phyloP scores from a whole-genome alignment of 305 asterid species.

The Fraxinus baroniana region DNA sequence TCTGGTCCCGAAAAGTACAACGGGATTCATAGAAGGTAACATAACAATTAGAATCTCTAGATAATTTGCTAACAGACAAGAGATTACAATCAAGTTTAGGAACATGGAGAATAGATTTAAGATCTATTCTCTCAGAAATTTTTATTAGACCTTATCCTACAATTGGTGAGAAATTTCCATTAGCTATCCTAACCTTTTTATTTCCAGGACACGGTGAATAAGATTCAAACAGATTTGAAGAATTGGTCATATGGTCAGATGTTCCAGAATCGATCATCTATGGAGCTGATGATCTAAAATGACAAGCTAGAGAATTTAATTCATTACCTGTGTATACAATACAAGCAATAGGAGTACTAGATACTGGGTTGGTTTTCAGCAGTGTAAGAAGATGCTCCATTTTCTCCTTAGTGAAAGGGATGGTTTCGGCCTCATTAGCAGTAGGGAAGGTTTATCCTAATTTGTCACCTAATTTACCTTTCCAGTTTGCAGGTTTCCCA shows the following conservation, averaged over 20 bases:
- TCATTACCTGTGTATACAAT: neutral
- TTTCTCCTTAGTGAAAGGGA: neutral
- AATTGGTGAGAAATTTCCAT: neutral
- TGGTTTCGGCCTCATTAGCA: neutral
- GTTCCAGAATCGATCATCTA: slow-evolving; percentile 16
- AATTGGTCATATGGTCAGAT: neutral
- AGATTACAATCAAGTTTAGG: neutral
- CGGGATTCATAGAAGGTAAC: slow-evolving; percentile 2
- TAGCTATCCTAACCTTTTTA: neutral
- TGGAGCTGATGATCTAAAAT: neutral
- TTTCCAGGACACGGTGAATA: neutral
- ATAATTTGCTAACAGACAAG: neutral
- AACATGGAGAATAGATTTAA: neutral
- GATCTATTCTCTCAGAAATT: neutral
- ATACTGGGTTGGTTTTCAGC: neutral
- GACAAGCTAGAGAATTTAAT: neutral
- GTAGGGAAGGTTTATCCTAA: no score
- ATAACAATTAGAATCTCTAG: slow-evolving; percentile 6
- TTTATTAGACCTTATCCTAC: neutral
- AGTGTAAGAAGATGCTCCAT: neutral
- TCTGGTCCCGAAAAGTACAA: neutral
- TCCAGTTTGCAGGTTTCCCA: neutral
- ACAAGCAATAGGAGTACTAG: neutral
- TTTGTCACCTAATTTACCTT: neutral
- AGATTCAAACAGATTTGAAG: neutral